phyloP scores from a whole-genome alignment of 306 rosid species.

The Ceratonia siliqua region DNA sequence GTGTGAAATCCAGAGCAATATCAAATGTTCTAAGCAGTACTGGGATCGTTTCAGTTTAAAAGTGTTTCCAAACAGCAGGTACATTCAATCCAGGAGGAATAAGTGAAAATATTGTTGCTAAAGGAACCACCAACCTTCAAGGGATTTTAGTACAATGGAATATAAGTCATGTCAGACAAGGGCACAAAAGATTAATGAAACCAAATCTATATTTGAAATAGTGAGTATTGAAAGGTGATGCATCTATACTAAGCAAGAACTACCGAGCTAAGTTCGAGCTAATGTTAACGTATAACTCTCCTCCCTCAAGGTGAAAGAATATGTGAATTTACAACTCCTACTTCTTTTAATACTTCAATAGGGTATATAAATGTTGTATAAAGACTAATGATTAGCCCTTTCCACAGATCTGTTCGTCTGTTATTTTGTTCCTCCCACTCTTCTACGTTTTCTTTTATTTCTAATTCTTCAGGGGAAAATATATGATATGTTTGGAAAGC shows the following conservation, averaged over 20 bases:
- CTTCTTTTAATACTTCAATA: slow-evolving; percentile 3
- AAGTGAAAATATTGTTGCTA: background rate
- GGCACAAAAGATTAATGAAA: background rate
- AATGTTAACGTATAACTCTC: background rate
- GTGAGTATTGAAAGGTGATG: background rate
- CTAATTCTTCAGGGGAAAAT: background rate
- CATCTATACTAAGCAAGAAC: background rate
- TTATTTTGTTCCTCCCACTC: background rate
- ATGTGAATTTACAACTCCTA: background rate
- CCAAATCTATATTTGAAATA: background rate
- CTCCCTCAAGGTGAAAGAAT: background rate
- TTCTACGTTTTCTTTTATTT: background rate
- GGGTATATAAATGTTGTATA: background rate
- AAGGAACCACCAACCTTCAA: background rate
- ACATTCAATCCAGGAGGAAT: background rate
- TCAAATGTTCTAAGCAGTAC: background rate
- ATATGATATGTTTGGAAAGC: slow-evolving; percentile 22
- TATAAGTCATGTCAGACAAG: background rate
- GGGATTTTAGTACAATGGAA: background rate
- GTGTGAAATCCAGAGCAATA: background rate
- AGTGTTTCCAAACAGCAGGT: background rate
- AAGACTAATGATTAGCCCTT: background rate
- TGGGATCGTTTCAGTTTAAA: background rate
- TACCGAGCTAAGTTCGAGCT: background rate
- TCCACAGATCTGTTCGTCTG: background rate